phyloP scores from a whole-genome alignment of 805 yeast genomes.

The Kurtzmaniella fragi region DNA sequence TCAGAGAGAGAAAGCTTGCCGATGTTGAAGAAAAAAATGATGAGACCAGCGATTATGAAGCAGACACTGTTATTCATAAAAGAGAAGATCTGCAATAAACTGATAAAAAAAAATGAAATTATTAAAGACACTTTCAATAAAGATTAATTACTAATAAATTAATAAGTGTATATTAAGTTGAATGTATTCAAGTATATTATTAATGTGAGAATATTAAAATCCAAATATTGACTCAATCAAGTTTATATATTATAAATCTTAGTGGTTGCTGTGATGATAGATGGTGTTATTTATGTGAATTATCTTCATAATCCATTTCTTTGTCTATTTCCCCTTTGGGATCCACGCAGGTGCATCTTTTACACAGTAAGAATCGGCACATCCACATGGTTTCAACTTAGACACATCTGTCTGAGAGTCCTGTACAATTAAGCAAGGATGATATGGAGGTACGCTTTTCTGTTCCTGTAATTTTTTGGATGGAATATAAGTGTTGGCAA shows the following conservation, averaged over 20 bases:
- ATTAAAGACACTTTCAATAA: no score
- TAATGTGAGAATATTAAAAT: no score
- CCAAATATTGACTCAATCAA: no score
- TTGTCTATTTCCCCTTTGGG: constrained; percentile 19
- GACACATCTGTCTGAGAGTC: constrained; percentile 47
- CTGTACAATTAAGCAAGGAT: constrained; percentile 55
- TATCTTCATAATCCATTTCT: no score
- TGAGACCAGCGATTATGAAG: neutral
- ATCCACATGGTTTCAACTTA: constrained; percentile 36
- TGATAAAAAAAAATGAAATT: no score
- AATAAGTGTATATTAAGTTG: no score
- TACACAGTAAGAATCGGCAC: constrained; percentile 36
- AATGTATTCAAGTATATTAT: no score
- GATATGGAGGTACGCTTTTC: constrained; percentile 42
- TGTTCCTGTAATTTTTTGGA: constrained; percentile 15
- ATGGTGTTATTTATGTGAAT: no score
- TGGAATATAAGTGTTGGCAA: constrained; percentile 47
- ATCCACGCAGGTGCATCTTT: constrained; percentile 38
- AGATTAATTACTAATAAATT: no score
- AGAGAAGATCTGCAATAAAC: no score
- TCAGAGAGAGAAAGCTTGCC: constrained; percentile 5
- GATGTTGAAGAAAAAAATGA: neutral
- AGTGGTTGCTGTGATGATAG: no score
- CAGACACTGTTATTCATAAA: neutral
- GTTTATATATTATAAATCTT: no score